These are phyloP conservation scores for Cyberlindnera maclurae DNA, from an alignment of 805 yeast genomes.

Conservation along the genomic window DNA sequence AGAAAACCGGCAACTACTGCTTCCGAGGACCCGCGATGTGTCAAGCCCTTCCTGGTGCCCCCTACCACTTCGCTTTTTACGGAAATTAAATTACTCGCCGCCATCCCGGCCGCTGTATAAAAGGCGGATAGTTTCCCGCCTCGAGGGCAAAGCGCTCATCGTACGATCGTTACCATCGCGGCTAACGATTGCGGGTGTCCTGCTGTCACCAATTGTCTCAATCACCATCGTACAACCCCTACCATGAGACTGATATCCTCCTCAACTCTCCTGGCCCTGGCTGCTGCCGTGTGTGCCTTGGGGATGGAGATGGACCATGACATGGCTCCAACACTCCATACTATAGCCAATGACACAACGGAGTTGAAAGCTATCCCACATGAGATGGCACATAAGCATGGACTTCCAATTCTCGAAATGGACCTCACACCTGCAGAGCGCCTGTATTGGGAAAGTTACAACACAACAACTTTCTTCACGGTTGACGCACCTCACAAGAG, in stretches of 20 bases:
- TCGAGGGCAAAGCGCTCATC: too few species aligned
- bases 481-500: slow-evolving; percentile 40
- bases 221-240: too few species aligned
- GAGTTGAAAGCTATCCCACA: slow-evolving; percentile 38
- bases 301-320: slow-evolving; percentile 19
- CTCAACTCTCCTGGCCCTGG: slow-evolving; percentile 2
- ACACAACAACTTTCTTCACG: slow-evolving; percentile 69
- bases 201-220: too few species aligned
- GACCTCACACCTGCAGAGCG: slow-evolving; percentile 64
- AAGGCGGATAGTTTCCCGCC: too few species aligned
- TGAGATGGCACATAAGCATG: slow-evolving; percentile 48
- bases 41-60: too few species aligned
- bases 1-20: too few species aligned
- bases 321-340: background rate
- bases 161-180: too few species aligned
- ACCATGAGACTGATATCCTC: slow-evolving; percentile 3
- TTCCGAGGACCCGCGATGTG: background rate
- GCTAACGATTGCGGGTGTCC: too few species aligned
- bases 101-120: background rate
- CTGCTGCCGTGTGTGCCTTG: slow-evolving; percentile 5
- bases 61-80: too few species aligned
- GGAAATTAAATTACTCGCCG: too few species aligned
- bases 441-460: slow-evolving; percentile 70
- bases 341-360: slow-evolving; percentile 2
- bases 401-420: slow-evolving; percentile 65